phyloP scores from a whole-genome alignment of 1,139 yeast genomes.

The Candida smagusa region DNA sequence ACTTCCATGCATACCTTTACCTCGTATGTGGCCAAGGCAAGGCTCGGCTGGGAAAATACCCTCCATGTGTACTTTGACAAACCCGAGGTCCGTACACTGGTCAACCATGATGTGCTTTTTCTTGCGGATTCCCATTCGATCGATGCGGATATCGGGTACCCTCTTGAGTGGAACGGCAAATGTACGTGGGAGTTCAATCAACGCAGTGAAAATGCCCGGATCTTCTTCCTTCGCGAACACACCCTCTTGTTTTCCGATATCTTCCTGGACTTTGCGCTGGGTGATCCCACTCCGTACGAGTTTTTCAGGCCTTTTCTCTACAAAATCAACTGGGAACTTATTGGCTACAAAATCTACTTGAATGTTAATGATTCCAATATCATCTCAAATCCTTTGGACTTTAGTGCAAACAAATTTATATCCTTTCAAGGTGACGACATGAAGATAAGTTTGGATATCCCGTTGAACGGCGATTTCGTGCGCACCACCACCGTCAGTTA shows the following conservation, averaged over 20 bases:
- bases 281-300: conserved; percentile 71
- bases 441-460: conserved; percentile 47
- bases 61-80: conserved; percentile 47
- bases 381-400: conserved; percentile 83
- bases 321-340: conserved; percentile 54
- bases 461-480: conserved; percentile 58
- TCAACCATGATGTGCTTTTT: conserved; percentile 80
- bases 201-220: conserved; percentile 48
- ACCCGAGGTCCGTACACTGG: conserved; percentile 76
- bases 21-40: conserved; percentile 50
- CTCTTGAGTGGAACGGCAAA: conserved; percentile 78
- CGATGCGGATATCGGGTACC: conserved; percentile 60
- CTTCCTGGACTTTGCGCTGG: conserved; percentile 72
- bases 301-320: conserved; percentile 70
- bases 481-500: conserved; percentile 57
- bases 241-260: conserved; percentile 70
- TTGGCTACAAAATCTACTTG: conserved; percentile 58
- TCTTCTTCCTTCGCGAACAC: conserved; percentile 83
- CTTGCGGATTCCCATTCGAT: conserved; percentile 59
- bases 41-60: conserved; percentile 57
- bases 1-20: conserved; percentile 48
- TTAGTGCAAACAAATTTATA: conserved; percentile 72
- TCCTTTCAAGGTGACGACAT: conserved; percentile 70
- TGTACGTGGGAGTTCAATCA: conserved; percentile 66
- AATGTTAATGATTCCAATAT: conserved; percentile 87